phyloP scores from a whole-genome alignment of 1,284 basidiomycete genomes.

The Thelephora terrestris region DNA sequence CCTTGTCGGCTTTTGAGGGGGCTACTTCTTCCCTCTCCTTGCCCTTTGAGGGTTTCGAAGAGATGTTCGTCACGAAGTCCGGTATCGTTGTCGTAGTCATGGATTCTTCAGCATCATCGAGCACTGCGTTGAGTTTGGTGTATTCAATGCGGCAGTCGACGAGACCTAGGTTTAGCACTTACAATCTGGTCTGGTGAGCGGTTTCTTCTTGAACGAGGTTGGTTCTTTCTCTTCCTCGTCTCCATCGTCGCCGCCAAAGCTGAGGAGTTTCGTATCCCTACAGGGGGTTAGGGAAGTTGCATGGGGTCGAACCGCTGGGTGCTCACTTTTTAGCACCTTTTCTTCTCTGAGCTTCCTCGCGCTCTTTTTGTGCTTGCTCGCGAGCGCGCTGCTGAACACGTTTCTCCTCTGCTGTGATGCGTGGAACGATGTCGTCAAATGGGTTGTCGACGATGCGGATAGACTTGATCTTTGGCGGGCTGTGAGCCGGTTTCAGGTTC shows the following conservation, averaged over 20 bases:
- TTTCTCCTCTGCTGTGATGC: slow-evolving; percentile 92
- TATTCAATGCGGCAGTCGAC: not conserved
- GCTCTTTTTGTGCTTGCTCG: slow-evolving; percentile 63
- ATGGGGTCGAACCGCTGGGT: not conserved
- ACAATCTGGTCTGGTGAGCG: slow-evolving; percentile 75
- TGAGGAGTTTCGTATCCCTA: slow-evolving; percentile 81
- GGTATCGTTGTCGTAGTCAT: slow-evolving; percentile 17
- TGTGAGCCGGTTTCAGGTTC: slow-evolving; percentile 19
- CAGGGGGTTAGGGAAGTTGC: not conserved
- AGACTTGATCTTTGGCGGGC: slow-evolving; percentile 82
- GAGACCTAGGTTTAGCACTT: slow-evolving; percentile 22
- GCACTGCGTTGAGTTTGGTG: slow-evolving; percentile 30
- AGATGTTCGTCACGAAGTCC: slow-evolving; percentile 12
- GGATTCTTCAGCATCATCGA: slow-evolving; percentile 29
- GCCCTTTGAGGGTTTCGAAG: slow-evolving; percentile 13
- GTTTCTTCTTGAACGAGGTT: slow-evolving; percentile 60
- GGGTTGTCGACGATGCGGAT: slow-evolving; percentile 87
- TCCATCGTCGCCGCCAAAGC: slow-evolving; percentile 73
- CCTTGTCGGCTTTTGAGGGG: slow-evolving; percentile 17
- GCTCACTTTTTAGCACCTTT: slow-evolving; percentile 79
- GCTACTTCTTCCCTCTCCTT: slow-evolving; percentile 10
- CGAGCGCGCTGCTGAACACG: slow-evolving; percentile 72
- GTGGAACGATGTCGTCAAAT: slow-evolving; percentile 88
- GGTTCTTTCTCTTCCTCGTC: slow-evolving; percentile 46
- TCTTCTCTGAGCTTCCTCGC: slow-evolving; percentile 64